Conservation (phyloP, 768 basidiomycete species). For the Mycena albidolilacea region DNA sequence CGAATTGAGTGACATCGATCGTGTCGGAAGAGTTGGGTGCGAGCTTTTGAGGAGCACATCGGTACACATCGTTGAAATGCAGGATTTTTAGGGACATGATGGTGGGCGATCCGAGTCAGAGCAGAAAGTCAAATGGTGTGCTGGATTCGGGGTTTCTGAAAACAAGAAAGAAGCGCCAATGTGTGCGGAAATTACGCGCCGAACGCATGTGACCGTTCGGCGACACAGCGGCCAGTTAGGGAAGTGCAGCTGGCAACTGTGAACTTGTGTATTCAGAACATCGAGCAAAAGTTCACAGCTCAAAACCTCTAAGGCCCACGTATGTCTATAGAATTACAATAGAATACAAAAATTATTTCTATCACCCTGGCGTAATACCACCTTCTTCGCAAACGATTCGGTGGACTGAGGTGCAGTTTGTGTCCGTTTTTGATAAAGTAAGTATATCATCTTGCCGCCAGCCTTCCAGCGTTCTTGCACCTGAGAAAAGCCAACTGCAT, state of each 20-base stretch:
- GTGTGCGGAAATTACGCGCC: neutral
- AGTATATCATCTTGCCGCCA: conserved; percentile 90
- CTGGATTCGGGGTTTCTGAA: too few species aligned
- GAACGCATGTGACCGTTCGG: conserved; percentile 13
- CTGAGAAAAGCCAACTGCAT: conserved; percentile 72
- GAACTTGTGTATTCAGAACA: too few species aligned
- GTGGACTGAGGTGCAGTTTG: conserved; percentile 22
- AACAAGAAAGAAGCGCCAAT: too few species aligned
- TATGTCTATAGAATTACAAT: conserved; percentile 38
- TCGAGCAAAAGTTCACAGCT: too few species aligned
- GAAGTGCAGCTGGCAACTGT: too few species aligned
- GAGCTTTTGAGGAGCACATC: conserved; percentile 82
- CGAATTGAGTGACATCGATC: conserved; percentile 92
- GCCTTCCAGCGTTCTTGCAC: conserved; percentile 72
- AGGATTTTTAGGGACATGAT: conserved; percentile 54
- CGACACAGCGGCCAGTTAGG: too few species aligned
- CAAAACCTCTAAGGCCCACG: neutral
- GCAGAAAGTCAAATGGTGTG: too few species aligned
- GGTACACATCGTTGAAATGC: conserved; percentile 90
- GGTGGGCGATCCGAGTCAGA: too few species aligned
- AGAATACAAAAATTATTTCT: conserved; percentile 86
- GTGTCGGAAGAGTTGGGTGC: conserved; percentile 66
- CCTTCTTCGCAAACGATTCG: conserved; percentile 66
- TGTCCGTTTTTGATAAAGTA: conserved; percentile 75
- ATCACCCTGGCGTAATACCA: conserved; percentile 72